phyloP scores from a whole-genome alignment of 805 yeast genomes.

The Wickerhamomyces subpelliculosus region DNA sequence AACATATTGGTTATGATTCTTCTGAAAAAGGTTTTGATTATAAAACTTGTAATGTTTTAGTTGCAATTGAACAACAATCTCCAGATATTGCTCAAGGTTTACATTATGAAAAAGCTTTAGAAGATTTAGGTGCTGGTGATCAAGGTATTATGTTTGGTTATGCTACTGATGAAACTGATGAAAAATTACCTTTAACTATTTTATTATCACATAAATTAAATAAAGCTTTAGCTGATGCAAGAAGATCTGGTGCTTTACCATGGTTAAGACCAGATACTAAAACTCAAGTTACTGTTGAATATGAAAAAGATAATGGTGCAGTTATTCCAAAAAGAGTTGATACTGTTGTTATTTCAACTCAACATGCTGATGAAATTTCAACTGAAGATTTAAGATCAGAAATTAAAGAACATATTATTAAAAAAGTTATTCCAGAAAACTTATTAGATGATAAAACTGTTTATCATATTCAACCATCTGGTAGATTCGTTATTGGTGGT shows the following conservation, averaged over 20 bases:
- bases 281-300: conserved; percentile 98
- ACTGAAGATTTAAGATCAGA: conserved; percentile 86
- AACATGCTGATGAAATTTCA: conserved; percentile 93
- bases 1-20: conserved; percentile 95
- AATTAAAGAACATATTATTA: conserved; percentile 72
- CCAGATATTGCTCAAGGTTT: conserved; percentile 99
- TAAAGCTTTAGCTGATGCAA: conserved; percentile 93
- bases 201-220: conserved; percentile 92
- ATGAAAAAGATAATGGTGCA: conserved; percentile 90
- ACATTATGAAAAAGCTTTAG: conserved; percentile 91
- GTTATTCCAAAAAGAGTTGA: conserved; percentile 94
- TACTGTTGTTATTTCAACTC: conserved; percentile 95
- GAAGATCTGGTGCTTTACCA: conserved; percentile 89
- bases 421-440: conserved; percentile 87
- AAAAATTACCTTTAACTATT: conserved; percentile 91
- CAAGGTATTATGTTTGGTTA: conserved; percentile 99
- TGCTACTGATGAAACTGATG: conserved; percentile 98
- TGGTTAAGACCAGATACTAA: conserved; percentile 99
- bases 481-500: conserved; percentile 99
- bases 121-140: conserved; percentile 99
- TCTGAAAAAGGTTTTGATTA: conserved; percentile 97
- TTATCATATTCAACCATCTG: conserved; percentile 99
- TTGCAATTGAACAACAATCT: conserved; percentile 98
- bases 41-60: conserved; percentile 98
- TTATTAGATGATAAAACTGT: conserved; percentile 90